A percentile compares a stretch with the other conserved stretches of the same genome.
These are phyloP conservation scores for Moniliophthora roreri DNA, from an alignment of 1,284 basidiomycete species.

Conservation along the genomic window DNA sequence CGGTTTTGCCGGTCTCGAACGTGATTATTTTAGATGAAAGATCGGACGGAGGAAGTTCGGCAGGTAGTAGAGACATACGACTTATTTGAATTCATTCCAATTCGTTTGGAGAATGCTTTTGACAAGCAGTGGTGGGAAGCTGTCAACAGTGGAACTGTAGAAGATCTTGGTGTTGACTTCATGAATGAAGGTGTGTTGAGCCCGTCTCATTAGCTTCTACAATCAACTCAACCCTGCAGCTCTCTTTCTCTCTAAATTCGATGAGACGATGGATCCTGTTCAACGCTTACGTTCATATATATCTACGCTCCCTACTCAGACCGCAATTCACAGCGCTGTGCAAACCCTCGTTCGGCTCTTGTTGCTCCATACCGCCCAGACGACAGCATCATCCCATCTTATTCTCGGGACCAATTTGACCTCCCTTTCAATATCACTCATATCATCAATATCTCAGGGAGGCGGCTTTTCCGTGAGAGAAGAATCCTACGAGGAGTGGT, in stretches of 20 bases:
- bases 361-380: constrained; percentile 63
- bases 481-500: constrained; percentile 71
- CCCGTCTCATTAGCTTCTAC: constrained; percentile 15
- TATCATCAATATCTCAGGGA: constrained; percentile 78
- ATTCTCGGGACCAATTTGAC: constrained; percentile 83
- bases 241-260: constrained; percentile 23
- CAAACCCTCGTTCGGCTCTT: constrained; percentile 68
- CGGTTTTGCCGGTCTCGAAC: constrained; percentile 4
- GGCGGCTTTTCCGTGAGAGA: constrained; percentile 75
- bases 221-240: constrained; percentile 19
- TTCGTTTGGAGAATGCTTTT: constrained; percentile 73
- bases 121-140: constrained; percentile 64
- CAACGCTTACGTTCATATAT: constrained; percentile 60
- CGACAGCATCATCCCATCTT: constrained; percentile 67
- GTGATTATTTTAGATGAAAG: constrained; percentile 42
- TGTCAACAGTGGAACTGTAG: constrained; percentile 31
- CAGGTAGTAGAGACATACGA: constrained; percentile 45
- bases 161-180: constrained; percentile 42
- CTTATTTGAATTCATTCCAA: constrained; percentile 55
- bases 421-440: constrained; percentile 74
- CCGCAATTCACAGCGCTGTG: constrained; percentile 66
- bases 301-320: constrained; percentile 72
- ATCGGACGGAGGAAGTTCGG: constrained; percentile 53
- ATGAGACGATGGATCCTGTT: constrained; percentile 36
- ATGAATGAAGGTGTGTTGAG: constrained; percentile 49